These are phyloP conservation scores for Cryptococcus amylolentus DNA, from an alignment of 1,284 basidiomycete genomes.

Conservation along the genomic window DNA sequence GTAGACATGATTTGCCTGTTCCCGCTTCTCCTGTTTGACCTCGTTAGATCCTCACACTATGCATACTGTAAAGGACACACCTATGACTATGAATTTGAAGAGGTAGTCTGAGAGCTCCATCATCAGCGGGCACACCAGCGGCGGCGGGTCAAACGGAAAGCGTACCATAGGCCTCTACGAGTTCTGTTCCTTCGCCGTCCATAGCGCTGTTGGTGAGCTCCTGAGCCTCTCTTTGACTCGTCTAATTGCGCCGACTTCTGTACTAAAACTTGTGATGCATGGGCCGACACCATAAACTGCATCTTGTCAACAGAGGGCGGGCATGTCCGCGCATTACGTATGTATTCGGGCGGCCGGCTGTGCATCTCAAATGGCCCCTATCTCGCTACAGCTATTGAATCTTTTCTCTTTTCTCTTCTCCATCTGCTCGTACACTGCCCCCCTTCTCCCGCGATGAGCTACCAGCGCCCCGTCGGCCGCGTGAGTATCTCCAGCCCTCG, in stretches of 20 bases:
- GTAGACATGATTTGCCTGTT: conserved; percentile 90
- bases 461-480: no score
- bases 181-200: conserved; percentile 70
- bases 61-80: conserved; percentile 86
- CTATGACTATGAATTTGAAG: conserved; percentile 96
- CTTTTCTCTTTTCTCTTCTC: no score
- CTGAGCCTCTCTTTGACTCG: not conserved
- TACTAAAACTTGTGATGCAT: not conserved
- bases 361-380: no score
- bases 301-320: not conserved
- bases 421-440: no score
- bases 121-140: not conserved
- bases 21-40: conserved; percentile 76
- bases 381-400: no score
- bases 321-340: not conserved
- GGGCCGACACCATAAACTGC: not conserved
- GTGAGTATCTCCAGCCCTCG: no score
- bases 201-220: conserved; percentile 6
- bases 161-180: conserved; percentile 86
- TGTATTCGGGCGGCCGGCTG: no score
- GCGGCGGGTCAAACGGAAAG: not conserved
- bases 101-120: conserved; percentile 70
- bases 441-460: no score
- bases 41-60: conserved; percentile 75
- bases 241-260: not conserved